phyloP scores from a whole-genome alignment of 352 stramenopile species.

The Vaucheria bursata region DNA sequence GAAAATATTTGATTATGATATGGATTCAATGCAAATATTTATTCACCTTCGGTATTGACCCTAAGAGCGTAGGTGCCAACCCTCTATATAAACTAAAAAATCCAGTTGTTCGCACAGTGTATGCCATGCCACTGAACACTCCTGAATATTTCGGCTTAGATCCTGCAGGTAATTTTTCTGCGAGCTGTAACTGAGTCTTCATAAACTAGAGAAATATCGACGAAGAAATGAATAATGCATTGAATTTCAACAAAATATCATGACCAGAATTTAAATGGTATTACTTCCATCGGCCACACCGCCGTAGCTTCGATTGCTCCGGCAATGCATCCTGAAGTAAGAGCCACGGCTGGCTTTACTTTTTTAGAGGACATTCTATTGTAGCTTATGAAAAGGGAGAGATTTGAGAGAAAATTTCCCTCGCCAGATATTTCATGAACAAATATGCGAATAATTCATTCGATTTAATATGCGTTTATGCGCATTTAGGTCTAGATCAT shows the following conservation, averaged over 20 bases:
- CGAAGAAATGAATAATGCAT: neutral
- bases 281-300: conserved; percentile 76
- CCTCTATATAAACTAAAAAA: conserved; percentile 78
- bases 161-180: conserved; percentile 48
- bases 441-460: no score
- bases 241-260: neutral
- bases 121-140: conserved; percentile 60
- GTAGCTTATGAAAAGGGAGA: no score
- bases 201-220: conserved; percentile 63
- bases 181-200: conserved; percentile 78
- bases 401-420: no score
- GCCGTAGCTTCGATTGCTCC: conserved; percentile 71
- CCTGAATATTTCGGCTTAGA: conserved; percentile 58
- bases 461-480: no score
- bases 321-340: conserved; percentile 69
- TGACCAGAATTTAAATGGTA: neutral
- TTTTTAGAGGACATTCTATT: conserved; percentile 40
- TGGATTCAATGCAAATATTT: no score
- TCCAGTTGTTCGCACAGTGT: conserved; percentile 59
- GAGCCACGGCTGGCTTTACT: conserved; percentile 64
- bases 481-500: no score
- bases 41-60: conserved; percentile 76
- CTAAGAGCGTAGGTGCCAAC: conserved; percentile 81
- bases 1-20: no score
- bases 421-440: no score